Conservation (phyloP, 352 stramenopile genomes). For the Globisporangium spinosum region DNA sequence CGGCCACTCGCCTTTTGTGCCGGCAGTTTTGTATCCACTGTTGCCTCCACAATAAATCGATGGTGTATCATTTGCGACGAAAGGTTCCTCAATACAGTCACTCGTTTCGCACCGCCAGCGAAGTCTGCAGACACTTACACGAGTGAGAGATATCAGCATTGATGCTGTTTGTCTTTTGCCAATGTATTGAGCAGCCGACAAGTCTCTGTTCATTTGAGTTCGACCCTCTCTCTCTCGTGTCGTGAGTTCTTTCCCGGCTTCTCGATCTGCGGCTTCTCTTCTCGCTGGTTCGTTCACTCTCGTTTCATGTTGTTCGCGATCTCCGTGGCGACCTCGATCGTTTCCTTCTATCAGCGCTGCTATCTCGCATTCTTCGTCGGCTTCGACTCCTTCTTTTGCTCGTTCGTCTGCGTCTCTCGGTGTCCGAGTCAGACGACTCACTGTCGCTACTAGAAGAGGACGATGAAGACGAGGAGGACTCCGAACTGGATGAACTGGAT, state of each 20-base stretch:
- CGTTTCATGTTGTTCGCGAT: neutral
- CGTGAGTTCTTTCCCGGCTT: neutral
- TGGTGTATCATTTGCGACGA: neutral
- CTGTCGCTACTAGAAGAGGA: neutral
- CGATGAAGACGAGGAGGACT: neutral
- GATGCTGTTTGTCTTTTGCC: neutral
- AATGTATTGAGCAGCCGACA: neutral
- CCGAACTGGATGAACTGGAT: neutral
- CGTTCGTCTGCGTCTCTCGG: neutral
- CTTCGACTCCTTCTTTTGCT: neutral
- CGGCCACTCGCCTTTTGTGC: conserved; percentile 39
- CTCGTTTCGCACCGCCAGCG: neutral
- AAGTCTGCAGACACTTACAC: neutral
- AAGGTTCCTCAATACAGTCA: neutral
- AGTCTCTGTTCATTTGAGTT: neutral
- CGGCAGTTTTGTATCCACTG: conserved; percentile 60
- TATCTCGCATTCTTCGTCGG: neutral
- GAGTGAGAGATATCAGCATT: neutral
- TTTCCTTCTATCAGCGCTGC: neutral
- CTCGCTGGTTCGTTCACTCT: neutral
- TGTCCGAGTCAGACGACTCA: neutral
- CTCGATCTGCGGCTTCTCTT: neutral
- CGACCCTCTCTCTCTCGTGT: neutral
- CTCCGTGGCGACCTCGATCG: neutral
- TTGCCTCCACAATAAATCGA: conserved; percentile 30